A percentile compares a stretch with the other conserved stretches of the same genome.
Conservation (phyloP, 352 stramenopile species). For the Phytophthora ohioensis region DNA sequence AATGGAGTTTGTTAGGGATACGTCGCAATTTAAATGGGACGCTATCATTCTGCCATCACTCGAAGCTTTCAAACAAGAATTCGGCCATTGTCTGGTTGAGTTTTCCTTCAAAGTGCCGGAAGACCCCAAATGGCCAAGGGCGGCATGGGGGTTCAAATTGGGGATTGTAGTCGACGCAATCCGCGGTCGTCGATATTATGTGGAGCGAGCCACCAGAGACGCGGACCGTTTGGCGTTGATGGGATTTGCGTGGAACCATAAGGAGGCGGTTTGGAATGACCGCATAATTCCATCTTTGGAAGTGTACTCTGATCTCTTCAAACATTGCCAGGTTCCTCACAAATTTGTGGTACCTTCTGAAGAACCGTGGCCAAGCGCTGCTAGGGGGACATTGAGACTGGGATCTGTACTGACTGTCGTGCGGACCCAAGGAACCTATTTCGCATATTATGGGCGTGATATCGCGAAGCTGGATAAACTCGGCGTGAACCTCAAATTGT, state of each 20-base stretch:
- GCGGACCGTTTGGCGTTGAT: neutral
- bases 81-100: constrained; percentile 43
- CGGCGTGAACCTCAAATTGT: neutral
- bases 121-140: constrained; percentile 34
- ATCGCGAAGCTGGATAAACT: neutral
- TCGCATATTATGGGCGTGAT: neutral
- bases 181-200: neutral
- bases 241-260: neutral
- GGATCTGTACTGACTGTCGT: neutral
- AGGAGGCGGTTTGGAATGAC: neutral
- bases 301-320: too few species aligned
- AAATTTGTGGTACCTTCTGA: neutral
- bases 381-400: neutral
- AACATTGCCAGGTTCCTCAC: neutral
- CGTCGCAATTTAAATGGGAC: too few species aligned
- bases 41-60: constrained; percentile 33
- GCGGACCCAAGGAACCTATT: neutral
- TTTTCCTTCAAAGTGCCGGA: constrained; percentile 40
- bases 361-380: neutral
- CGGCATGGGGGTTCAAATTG: constrained; percentile 41
- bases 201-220: neutral
- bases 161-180: neutral
- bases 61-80: constrained; percentile 28
- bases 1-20: too few species aligned
- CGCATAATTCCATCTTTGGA: neutral